phyloP scores from a whole-genome alignment of 345 rosid genomes.

The Gossypium arboreum region DNA sequence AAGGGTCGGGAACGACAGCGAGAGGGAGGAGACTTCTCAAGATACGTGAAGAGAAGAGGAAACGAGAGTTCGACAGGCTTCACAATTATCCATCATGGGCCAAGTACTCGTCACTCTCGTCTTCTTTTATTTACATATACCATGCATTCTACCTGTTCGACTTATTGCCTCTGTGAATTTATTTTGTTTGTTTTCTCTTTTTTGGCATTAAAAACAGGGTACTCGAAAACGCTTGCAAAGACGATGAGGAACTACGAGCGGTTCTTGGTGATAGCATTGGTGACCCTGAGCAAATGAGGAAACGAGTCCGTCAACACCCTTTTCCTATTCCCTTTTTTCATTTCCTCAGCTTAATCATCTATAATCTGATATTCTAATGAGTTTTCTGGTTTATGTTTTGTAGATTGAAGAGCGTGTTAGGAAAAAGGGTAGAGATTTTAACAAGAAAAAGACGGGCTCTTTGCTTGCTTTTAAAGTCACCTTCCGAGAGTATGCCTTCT shows the following conservation, averaged over 20 bases:
- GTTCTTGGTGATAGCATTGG: conserved; percentile 92
- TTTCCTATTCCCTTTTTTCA: neutral
- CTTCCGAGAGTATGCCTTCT: conserved; percentile 64
- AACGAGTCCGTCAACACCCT: conserved; percentile 39
- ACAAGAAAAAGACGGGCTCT: conserved; percentile 75
- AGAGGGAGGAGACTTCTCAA: conserved; percentile 77
- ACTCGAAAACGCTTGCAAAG: conserved; percentile 64
- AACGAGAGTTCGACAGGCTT: conserved; percentile 70
- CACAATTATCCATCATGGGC: conserved; percentile 83
- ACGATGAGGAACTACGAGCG: conserved; percentile 77
- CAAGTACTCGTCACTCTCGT: neutral
- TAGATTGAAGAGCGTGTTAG: conserved; percentile 79
- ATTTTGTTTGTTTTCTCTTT: neutral
- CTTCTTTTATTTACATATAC: neutral
- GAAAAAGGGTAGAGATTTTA: conserved; percentile 69
- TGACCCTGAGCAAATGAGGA: conserved; percentile 23
- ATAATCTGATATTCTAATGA: neutral
- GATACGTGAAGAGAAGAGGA: conserved; percentile 82
- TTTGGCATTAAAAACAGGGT: conserved; percentile 38
- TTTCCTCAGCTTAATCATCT: neutral
- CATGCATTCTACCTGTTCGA: neutral
- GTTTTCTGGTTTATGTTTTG: conserved; percentile 11
- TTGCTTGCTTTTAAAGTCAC: conserved; percentile 85
- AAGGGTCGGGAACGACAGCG: conserved; percentile 82
- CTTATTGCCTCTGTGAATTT: neutral